Evolutionary conservation across 1,284 basidiomycete species (phyloP), one percentile per base, ranked within the genome.

Genomic region (Coniferiporia weirii): DNA sequence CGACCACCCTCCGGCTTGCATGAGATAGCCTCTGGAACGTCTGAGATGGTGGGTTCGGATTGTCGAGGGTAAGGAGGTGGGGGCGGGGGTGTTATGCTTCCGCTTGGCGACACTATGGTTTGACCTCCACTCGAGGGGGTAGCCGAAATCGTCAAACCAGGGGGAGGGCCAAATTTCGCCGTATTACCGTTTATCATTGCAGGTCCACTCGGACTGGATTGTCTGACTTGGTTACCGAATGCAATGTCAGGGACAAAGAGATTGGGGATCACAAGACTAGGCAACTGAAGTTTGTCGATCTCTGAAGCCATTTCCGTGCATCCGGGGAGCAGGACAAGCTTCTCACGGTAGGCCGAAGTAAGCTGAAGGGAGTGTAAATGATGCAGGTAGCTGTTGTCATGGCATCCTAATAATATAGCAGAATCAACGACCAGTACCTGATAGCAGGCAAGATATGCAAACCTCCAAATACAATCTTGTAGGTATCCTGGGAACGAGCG

Each of bases 311-410:
- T 77, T 20, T 85, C 79, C 34, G 74, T 67, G 69, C 87, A 86
- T 51, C 84, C 79, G 69, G 80, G 81, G 51, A 90, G 75, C 20
- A 90, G 76, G 54, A 86, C 77, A 58, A 90, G 73, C 71, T 88
- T 90, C 52, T 84, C 75, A 57, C 79, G 77, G 62, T 78, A 80
- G 36, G 85, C 84, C 52, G 81, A 79, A 50, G 85, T 87, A 54
- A 85, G 80, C 17, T 54, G 57, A 47, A 85, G 77, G 9, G 84
- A 83, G 49, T 80, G 78, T 51, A 91, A 75, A 50, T 78, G 77
- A 35, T 79, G 79, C 56, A 80, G 77, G 71, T 91, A 91, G 64
- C 86, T 85, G 70, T 84, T 85, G 71, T 90, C 86, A 68, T 89
- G 86, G 63, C 83, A 84, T 59, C 85, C 87, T 83, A 22, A 20